Evolutionary conservation across 2,329 filamentous ascomycete genomes (phyloP).

Genomic region (Shiraia bambusicola): DNA sequence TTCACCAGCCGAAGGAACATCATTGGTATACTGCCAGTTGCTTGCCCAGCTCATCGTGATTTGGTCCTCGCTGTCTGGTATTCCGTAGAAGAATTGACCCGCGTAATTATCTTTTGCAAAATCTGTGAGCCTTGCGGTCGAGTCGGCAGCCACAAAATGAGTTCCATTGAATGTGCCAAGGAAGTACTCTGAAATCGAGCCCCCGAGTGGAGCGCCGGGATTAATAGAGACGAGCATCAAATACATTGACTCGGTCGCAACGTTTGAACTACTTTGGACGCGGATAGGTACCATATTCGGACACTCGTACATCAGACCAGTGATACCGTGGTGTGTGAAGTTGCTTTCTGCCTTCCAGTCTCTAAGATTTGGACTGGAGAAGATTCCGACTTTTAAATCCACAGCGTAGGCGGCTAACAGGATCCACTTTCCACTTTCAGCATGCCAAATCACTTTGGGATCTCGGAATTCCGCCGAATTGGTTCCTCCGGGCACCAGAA

Average conservation of each 20-base stretch:
- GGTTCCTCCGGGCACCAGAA: constrained; percentile 52
- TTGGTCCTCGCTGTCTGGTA: constrained; percentile 46
- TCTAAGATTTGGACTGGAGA: constrained; percentile 60
- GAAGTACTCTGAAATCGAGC: constrained; percentile 59
- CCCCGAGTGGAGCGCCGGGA: constrained; percentile 59
- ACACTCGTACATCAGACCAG: constrained; percentile 63
- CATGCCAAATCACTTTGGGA: constrained; percentile 64
- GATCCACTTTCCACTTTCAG: constrained; percentile 53
- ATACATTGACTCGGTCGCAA: constrained; percentile 43
- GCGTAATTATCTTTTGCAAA: constrained; percentile 59
- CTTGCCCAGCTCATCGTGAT: constrained; percentile 59
- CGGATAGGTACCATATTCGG: constrained; percentile 63
- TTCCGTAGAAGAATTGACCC: constrained; percentile 54
- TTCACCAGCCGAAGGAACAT: constrained; percentile 58
- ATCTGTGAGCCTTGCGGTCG: constrained; percentile 47
- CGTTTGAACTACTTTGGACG: constrained; percentile 30
- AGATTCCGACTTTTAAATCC: constrained; percentile 62
- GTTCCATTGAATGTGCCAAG: constrained; percentile 65
- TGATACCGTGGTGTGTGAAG: constrained; percentile 56
- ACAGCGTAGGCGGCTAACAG: constrained; percentile 58
- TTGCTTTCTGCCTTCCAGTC: constrained; percentile 62
- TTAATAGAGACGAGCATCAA: constrained; percentile 58
- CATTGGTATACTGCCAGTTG: constrained; percentile 61
- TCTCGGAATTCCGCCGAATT: constrained; percentile 62
- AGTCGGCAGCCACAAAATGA: constrained; percentile 55